Base-by-base conservation (phyloP, 78 protist species). In the Trichosphaerium sp. region DNA sequence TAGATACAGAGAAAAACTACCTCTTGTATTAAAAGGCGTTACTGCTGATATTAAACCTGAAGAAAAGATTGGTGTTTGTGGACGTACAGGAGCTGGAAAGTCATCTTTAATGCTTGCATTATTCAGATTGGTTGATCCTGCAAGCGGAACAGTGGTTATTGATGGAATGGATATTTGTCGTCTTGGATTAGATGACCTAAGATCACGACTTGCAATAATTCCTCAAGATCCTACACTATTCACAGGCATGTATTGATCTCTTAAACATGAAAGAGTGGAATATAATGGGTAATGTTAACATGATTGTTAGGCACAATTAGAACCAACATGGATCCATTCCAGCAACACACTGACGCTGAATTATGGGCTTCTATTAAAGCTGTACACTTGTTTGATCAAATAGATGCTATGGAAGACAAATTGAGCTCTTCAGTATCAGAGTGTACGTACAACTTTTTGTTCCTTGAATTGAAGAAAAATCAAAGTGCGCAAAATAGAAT, bases 151-250 rank as follows among this genome's bases (percentile, higher is more conserved):
- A 0, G 64, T 79, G 48, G 29, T 61, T 6, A 70, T 79, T 18
- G 85, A 79, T 63, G 85, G 85, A 23, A 78, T 82, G 25, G 83
- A 85, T 56, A 83, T 86, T 35, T 4, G 81, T 0, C 2, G 14
- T 1, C 35, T 88, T 6, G 83, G 84, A 26, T 62, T 88, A 44
- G 37, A 38, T n/a, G 82, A 61, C 49, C 74, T 94, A 29, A 80
- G 97, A 32, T 3, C 55, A 23, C 29, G 51, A 2, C 47, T 93
- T 23, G 28, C 89, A 15, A 77, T 84, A 65, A 80, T 93, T n/a
- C 97, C 97, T n/a, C 96, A 91, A 59, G 92, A 85, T 23, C 94
- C 96, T 32, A 68, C 71, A 11, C 31, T 91, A 28, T 88, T 91
- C 61, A 4, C 78, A 23, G 96, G 88, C 21, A 81, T 74, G 15